phyloP scores from a whole-genome alignment of 2,329 filamentous ascomycete species.

The Pseudogymnoascus sp. region DNA sequence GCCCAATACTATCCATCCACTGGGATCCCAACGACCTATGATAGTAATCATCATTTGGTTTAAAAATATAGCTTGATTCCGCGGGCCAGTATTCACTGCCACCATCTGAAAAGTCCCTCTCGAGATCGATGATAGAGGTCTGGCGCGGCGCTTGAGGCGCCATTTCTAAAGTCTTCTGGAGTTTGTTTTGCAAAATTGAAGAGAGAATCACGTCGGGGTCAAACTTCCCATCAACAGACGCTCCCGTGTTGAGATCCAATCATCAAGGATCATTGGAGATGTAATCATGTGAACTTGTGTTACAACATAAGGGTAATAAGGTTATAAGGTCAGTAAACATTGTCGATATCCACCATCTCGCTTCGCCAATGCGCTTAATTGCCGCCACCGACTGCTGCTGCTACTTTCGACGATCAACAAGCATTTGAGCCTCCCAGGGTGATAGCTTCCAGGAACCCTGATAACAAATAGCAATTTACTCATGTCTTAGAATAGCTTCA shows the following conservation, averaged over 20 bases:
- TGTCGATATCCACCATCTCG: conserved; percentile 5
- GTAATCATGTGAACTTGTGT: neutral
- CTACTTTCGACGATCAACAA: neutral
- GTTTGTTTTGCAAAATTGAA: neutral
- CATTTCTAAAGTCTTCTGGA: neutral
- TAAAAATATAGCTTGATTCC: neutral
- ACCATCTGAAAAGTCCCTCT: neutral
- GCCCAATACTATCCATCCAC: neutral
- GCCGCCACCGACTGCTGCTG: neutral
- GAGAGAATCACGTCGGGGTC: neutral
- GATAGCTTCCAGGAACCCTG: neutral
- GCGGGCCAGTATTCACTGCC: neutral
- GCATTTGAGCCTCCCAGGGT: neutral
- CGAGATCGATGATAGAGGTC: neutral
- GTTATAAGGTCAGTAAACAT: conserved; percentile 5
- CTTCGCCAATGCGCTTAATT: conserved; percentile 1
- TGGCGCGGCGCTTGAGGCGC: neutral
- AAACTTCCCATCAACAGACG: neutral
- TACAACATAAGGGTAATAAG: neutral
- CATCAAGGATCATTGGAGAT: neutral
- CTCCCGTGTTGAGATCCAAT: neutral
- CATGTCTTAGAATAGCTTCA: neutral
- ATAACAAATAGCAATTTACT: neutral
- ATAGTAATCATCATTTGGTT: conserved; percentile 2
- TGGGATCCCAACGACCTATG: neutral